Conservation (phyloP, 129 eudicot genomes). For the carrot (Daucus carota) region DNA sequence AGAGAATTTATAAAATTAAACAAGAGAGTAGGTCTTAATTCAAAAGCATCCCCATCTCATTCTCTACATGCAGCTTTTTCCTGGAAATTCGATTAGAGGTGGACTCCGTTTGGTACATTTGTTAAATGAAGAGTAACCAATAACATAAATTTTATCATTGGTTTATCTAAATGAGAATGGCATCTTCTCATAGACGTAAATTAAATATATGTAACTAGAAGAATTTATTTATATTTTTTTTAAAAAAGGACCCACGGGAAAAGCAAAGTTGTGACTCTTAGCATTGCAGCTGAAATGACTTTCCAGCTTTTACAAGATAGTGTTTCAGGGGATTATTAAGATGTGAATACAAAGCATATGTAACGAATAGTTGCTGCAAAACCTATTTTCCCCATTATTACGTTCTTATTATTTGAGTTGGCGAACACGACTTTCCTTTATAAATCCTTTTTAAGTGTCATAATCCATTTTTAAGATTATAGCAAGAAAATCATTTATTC, state of each 20-base stretch:
- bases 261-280: neutral
- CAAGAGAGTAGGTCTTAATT: neutral
- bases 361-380: neutral
- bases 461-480: neutral
- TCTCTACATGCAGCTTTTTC: neutral
- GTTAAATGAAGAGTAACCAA: neutral
- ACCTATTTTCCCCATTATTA: neutral
- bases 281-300: constrained; percentile 4
- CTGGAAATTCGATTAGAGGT: neutral
- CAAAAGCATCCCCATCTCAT: neutral
- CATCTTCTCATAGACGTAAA: neutral
- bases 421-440: neutral
- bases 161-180: neutral
- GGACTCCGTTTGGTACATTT: neutral
- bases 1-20: neutral
- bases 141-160: neutral
- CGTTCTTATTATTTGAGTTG: neutral
- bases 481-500: neutral
- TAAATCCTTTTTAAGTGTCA: neutral
- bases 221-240: too few species aligned
- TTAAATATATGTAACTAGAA: neutral
- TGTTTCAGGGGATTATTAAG: neutral
- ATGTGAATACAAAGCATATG: neutral
- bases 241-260: neutral
- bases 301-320: neutral